These are phyloP conservation scores for Fomitiporia mediterranea DNA, from an alignment of 1,284 basidiomycete species.

Conservation along the genomic window DNA sequence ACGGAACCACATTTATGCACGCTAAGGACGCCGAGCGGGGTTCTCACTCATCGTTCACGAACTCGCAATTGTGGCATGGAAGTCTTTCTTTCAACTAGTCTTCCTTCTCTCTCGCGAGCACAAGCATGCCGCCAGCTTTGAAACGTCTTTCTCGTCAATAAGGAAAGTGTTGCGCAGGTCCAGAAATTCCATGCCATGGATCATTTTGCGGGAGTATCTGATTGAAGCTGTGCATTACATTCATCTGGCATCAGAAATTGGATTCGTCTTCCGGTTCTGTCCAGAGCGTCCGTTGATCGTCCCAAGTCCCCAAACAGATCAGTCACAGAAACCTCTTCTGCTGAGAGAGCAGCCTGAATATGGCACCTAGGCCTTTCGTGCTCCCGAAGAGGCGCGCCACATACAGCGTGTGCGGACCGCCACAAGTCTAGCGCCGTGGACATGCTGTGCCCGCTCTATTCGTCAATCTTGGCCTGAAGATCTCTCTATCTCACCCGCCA, in stretches of 20 bases:
- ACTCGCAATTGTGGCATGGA: too few relatives aligned
- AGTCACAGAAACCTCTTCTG: background rate
- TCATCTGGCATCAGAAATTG: background rate
- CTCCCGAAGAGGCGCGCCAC: background rate
- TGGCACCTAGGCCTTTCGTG: background rate
- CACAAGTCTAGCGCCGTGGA: background rate
- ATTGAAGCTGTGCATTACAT: background rate
- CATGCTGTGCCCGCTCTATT: conserved; percentile 5
- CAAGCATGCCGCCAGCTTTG: too few relatives aligned
- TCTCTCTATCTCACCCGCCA: background rate
- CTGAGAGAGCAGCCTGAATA: background rate
- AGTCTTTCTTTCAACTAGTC: too few relatives aligned
- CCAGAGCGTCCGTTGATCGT: background rate
- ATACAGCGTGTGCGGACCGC: background rate
- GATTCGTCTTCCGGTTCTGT: background rate
- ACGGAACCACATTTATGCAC: too few relatives aligned
- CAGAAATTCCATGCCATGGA: too few relatives aligned
- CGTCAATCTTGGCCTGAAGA: conserved; percentile 3
- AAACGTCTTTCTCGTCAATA: too few relatives aligned
- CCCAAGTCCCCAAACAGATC: background rate
- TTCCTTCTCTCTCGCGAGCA: too few relatives aligned
- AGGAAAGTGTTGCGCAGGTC: too few relatives aligned
- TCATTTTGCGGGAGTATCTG: too few relatives aligned
- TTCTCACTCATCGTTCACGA: too few relatives aligned
- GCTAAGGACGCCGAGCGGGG: too few relatives aligned